Base-by-base conservation (phyloP, 768 basidiomycete genomes). In the Cubamyces sp. region DNA sequence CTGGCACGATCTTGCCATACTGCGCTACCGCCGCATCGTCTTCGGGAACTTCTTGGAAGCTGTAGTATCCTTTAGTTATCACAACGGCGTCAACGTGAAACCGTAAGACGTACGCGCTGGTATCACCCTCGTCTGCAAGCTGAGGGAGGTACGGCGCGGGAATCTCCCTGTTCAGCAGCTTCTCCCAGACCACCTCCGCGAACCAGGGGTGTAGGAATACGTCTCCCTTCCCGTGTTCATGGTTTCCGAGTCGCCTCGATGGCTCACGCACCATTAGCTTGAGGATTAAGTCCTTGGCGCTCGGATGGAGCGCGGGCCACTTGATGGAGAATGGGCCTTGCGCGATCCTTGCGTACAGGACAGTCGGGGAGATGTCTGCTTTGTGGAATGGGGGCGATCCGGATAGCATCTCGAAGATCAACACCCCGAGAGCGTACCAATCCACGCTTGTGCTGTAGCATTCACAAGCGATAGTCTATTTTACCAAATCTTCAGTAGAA, bases 401-500 rank as follows among this genome's bases (percentile, higher is more conserved):
- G 0, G 92, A 94, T 45, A 99, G 84, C 96, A 98, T 98, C 76
- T 99, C 97, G 73, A 91, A 99, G 58, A 96, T 91, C 62, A 99
- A 86, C 55, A 99, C 93, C 52, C 97, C 97, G 52, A 98, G 84
- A 1, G 97, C 96, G 77, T 98, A 99, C 96, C 96, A 99, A 71
- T 99, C 97, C 2, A 98, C 96, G 60, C 88, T 90, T 74, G 97
- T 96, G 72, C 95, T 96, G 73, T 99, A 98, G 7, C 95, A 83
- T 59, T 86, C 84, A 72, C 91, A 87, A 15, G 81, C 86, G 72
- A 87, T 89, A 74, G 92, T 86, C 90, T 92, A 47, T 21, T 19
- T 23, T 5, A n/a, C n/a, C 12, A 15, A 23, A 21, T 60, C 30
- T 63, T 45, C 40, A 48, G 18, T 43, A n/a, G n/a, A 11, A 21